Conservation (phyloP, 2,329 filamentous ascomycete genomes). For the Arthroderma sp. region DNA sequence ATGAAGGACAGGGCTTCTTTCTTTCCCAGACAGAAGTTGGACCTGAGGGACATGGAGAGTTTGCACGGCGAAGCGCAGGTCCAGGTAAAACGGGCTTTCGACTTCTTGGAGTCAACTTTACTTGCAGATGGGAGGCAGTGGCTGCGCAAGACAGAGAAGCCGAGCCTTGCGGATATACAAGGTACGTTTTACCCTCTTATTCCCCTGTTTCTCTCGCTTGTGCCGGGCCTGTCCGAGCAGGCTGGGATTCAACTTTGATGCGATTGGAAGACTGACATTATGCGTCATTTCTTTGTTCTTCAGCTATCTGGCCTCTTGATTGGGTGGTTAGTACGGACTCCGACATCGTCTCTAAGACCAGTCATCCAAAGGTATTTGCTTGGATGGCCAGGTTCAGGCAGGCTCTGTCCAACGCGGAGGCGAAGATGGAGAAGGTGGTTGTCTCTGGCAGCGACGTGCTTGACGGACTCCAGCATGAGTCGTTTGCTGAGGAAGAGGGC, state of each 20-base stretch:
- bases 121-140: conserved; percentile 56
- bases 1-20: conserved; percentile 43
- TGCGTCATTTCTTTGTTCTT: conserved; percentile 1
- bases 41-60: conserved; percentile 27
- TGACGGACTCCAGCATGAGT: conserved; percentile 29
- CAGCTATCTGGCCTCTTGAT: conserved; percentile 52
- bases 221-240: background rate
- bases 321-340: conserved; percentile 50
- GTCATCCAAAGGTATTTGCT: conserved; percentile 49
- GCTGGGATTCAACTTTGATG: background rate
- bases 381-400: conserved; percentile 53
- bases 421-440: conserved; percentile 29
- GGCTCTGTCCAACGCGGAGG: conserved; percentile 35
- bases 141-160: conserved; percentile 44
- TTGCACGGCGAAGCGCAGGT: conserved; percentile 46
- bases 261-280: background rate
- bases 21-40: conserved; percentile 35
- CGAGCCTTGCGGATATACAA: conserved; percentile 56
- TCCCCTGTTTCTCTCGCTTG: background rate
- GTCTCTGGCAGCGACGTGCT: conserved; percentile 41
- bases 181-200: conserved; percentile 26
- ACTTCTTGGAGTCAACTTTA: conserved; percentile 49
- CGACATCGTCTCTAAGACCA: conserved; percentile 39
- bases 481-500: conserved; percentile 37
- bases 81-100: conserved; percentile 44